These are phyloP conservation scores for Penicillium pancosmium DNA, from an alignment of 495 filamentous ascomycete species.

Conservation along the genomic window DNA sequence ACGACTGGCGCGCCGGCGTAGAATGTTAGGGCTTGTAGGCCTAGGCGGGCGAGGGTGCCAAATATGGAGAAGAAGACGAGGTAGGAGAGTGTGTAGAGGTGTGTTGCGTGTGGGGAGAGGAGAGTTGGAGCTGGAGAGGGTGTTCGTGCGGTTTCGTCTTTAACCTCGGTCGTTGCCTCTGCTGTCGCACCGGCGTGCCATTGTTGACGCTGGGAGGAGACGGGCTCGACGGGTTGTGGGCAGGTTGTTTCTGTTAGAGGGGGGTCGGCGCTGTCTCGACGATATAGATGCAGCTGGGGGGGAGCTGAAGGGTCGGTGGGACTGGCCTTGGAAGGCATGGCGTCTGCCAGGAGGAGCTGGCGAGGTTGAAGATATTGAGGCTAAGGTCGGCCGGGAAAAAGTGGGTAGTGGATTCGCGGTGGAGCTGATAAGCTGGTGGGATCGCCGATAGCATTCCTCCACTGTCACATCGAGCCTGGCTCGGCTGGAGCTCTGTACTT, in stretches of 20 bases:
- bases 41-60: constrained; percentile 83
- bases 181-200: constrained; percentile 10
- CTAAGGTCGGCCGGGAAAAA: constrained; percentile 1
- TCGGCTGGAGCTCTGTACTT: background rate
- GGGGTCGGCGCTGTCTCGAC: constrained; percentile 11
- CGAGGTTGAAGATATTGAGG: background rate
- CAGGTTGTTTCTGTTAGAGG: constrained; percentile 21
- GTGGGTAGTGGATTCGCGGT: constrained; percentile 9
- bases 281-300: background rate
- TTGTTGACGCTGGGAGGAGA: constrained; percentile 16
- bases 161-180: constrained; percentile 4
- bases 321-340: background rate
- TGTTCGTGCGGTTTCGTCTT: constrained; percentile 7
- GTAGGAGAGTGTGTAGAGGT: constrained; percentile 78
- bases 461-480: background rate
- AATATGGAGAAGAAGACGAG: constrained; percentile 85
- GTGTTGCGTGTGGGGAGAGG: constrained; percentile 59
- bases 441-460: constrained; percentile 3
- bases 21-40: constrained; percentile 76
- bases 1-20: constrained; percentile 78
- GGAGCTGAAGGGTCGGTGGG: background rate
- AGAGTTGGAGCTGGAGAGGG: constrained; percentile 7
- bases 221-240: constrained; percentile 17
- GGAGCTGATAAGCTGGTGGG: constrained; percentile 16
- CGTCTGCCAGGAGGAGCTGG: background rate